A percentile compares a stretch with the other conserved stretches of the same genome.
Evolutionary conservation across 2,329 filamentous ascomycete species (phyloP).

Genomic region (Beauveria sp.): DNA sequence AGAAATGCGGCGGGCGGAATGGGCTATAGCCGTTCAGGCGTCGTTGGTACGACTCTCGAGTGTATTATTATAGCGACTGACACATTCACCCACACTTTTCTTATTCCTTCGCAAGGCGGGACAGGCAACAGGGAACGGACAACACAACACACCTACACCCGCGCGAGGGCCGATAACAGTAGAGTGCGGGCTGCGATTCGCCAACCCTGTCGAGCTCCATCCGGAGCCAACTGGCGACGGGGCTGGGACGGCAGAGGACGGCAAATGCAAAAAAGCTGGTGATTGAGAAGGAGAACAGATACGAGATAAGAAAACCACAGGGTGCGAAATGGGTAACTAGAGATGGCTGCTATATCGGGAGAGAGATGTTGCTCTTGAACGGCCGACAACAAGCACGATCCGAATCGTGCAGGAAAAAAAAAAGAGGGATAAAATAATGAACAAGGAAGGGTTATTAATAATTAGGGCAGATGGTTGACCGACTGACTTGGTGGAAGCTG

Average conservation of each 20-base stretch:
- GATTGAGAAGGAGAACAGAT: background rate
- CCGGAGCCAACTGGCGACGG: background rate
- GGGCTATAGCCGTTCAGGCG: no score
- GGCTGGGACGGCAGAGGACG: background rate
- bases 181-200: background rate
- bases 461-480: background rate
- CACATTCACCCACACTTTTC: background rate
- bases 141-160: background rate
- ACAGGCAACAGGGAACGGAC: no score
- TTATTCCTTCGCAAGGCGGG: no score
- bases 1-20: no score
- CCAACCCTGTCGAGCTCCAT: background rate
- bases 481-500: background rate
- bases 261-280: background rate
- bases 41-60: no score
- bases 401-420: background rate
- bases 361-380: no score
- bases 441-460: background rate
- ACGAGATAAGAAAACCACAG: background rate
- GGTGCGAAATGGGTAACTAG: background rate
- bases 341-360: no score
- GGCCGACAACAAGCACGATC: background rate
- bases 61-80: background rate
- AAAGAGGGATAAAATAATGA: background rate
- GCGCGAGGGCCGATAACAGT: conserved; percentile 1